Base-by-base conservation (phyloP, 2,329 filamentous ascomycete species). In the Cordyceps pruinosa region DNA sequence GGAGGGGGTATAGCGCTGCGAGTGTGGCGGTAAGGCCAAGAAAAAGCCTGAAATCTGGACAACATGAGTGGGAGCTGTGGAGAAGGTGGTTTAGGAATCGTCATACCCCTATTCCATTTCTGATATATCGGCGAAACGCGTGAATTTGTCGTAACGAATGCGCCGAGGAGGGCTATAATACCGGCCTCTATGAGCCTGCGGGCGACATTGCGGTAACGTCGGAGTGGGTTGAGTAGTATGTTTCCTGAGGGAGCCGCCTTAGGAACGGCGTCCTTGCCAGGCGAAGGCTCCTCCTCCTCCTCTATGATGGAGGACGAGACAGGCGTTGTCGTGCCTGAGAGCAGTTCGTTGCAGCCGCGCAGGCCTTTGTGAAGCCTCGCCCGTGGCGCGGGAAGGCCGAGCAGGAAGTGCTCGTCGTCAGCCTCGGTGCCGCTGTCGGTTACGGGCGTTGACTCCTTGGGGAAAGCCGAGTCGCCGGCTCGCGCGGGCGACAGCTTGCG, bases 351-450 rank as follows among this genome's bases (percentile, higher is more conserved):
- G 58, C 70, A 72, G 58, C 82, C 86, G 59, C 87, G 81, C 49
- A 96, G 71, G 8, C 91, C 92, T 73, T 96, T 97, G 68, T 88
- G 86, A 32, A 84, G 78, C 60, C 84, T 81, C 9, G 80, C 64
- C n/a, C 80, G 86, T 2, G 92, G 89, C 3, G 92, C 89, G 1
- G 93, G 92, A 23, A 97, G 75, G 0, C 91, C 88, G 69, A 88
- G 94, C 57, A 96, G 77, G 63, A 93, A 86, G 61, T 92, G 88
- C 70, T 97, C 93, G 73, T 97, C 93, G 66, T 97, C 93, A 39
- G 93, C 93, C 69, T 97, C 93, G 19, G 92, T 96, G 25, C 93
- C 93, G 69, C 91, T 96, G 64, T 96, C 92, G 70, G 90, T 96
- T 12, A 82, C 83, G 2, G 84, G 80, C 1, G 80, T 77, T 5